A percentile compares a stretch with the other conserved stretches of the same genome.
phyloP scores from a whole-genome alignment of 2,329 filamentous ascomycete species.

The Sclerotiophoma versabilis region DNA sequence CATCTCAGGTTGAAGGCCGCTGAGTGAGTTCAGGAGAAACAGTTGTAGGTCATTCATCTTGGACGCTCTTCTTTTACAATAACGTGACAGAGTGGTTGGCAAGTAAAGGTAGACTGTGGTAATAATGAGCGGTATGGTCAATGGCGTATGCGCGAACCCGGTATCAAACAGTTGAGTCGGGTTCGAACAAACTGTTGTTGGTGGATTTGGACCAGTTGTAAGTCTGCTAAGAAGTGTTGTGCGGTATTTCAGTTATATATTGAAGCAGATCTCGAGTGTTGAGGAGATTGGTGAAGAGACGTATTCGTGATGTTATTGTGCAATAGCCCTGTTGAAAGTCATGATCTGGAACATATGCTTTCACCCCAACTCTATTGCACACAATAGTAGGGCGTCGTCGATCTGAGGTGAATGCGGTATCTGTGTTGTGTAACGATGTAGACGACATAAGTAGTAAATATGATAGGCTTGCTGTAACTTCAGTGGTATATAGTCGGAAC shows the following conservation, averaged over 20 bases:
- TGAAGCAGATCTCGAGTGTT: background rate
- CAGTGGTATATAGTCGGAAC: constrained; percentile 14
- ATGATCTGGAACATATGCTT: background rate
- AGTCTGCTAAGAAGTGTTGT: background rate
- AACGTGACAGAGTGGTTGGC: background rate
- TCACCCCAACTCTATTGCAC: background rate
- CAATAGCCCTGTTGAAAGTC: background rate
- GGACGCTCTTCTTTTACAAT: too few relatives aligned
- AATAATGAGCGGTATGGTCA: background rate
- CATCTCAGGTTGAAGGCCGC: background rate
- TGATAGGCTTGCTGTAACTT: constrained; percentile 1
- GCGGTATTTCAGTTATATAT: too few relatives aligned
- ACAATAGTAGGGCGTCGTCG: background rate
- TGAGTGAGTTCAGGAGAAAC: background rate
- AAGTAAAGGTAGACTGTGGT: background rate
- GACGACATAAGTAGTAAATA: background rate
- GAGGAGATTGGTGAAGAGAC: background rate
- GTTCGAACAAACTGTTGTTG: background rate
- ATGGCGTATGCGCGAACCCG: background rate
- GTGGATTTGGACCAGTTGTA: background rate
- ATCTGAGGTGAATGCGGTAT: background rate
- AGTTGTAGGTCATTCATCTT: background rate
- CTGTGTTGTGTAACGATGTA: background rate
- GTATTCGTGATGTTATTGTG: background rate
- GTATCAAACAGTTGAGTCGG: background rate